Base-by-base conservation (phyloP, 352 stramenopile species). In the Pythium graminicola region DNA sequence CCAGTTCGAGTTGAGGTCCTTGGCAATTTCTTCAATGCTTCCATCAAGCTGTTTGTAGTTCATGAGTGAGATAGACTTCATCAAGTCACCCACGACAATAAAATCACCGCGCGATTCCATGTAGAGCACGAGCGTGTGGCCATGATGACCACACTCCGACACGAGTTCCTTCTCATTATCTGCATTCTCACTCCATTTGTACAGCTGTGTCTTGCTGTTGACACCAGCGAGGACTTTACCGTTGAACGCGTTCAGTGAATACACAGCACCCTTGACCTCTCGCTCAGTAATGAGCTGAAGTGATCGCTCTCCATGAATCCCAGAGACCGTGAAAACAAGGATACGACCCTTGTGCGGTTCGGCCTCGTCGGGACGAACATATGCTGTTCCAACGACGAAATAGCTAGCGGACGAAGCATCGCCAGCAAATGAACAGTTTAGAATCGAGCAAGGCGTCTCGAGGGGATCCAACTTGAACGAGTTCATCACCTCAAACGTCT, bases 1-100 rank as follows among this genome's bases (percentile, higher is more conserved):
- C 89, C 94, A 98, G 64, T 98, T 98, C 7, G 89, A 88, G 64
- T 98, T 98, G 57, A 97, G 87, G 64, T 99, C 95, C 54, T 96
- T 85, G 3, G 93, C 93, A 54, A 98, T 87, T 65, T 98, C 93
- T 70, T 98, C 92, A n/a, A 98, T 89, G 20, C 67, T 89, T 2
- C 83, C 83, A 47, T 93, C 86, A 23, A 89, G 58, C 38, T 92
- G 83, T 65, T 97, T 96, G 77, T 98, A 98, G 60, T 93, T 93
- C 24, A 98, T 64, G 20, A 99, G 62, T 24, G 89, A 97, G 46
- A 98, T 95, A 2, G 91, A 98, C 57, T 97, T 96, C 95, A 99
- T 98, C 38, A 99, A 63, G 58, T 99, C 95, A 17, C 93, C 95
- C 17, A 98, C 91, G 28, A 97, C 88, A n/a, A 97, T 94, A 42